Evolutionary conservation across 2,329 filamentous ascomycete genomes (phyloP), one percentile per base, ranked within the genome.

Genomic region (Colletotrichum tofieldiae): DNA sequence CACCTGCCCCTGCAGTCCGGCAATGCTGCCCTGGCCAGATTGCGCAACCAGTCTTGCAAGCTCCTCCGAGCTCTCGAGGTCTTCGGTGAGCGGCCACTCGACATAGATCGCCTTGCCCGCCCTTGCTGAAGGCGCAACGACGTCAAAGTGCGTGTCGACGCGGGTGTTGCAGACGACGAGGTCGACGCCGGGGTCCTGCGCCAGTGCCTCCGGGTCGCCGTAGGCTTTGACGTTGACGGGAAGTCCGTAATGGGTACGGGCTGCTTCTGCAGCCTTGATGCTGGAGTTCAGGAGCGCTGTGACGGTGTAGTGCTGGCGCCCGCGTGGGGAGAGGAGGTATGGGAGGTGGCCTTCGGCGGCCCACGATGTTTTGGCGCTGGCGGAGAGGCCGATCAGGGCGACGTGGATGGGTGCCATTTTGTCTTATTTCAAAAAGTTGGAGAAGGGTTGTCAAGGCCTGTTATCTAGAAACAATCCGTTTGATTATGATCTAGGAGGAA

Each of bases 41-140:
- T 11, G 14, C 26, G 39, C 39, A 9, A 20, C 49, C 29, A 45
- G 11, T 5, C 23, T 26, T 0, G 79, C 80, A 65, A 91, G 78
- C 54, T 86, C 84, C 23, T 77, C 75, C 0, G 84, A 86, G 1
- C 83, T 78, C 2, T 75, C 67, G 0, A 80, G 76, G 64, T 86
- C 83, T 16, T 85, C 78, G 0, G 86, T 86, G 1, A 91, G 80
- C 8, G 88, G 90, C 87, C 89, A 92, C 79, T 92, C 89, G 0
- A 89, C 82, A 67, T 82, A 91, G 0, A 88, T 82, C 0, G 79
- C 76, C 77, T 90, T 90, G 0, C 89, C 89, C 0, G 87, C 86
- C 18, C 80, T 79, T 0, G 90, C 73, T 14, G 84, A 86, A 0
- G 89, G 86, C 14, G 82, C 78, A 1, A 83, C 80, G 1, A 83